Percentiles rank a stretch among this genome's conserved stretches.
phyloP scores from a whole-genome alignment of 1,284 basidiomycete species.

The Cutaneotrichosporon arboriforme region DNA sequence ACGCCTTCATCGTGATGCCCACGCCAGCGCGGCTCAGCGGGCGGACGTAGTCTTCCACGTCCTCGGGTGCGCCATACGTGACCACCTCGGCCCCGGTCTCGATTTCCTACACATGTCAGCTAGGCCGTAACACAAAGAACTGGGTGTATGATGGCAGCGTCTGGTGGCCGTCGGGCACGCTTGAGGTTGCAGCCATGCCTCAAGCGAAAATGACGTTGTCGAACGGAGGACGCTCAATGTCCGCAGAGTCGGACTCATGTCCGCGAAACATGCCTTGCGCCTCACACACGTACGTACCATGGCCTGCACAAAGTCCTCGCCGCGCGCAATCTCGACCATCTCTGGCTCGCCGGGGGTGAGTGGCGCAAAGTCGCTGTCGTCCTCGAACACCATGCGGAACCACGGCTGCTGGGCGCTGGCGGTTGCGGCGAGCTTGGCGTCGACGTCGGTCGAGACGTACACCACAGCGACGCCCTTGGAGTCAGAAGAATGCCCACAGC shows the following conservation, averaged over 20 bases:
- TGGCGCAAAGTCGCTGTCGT: conserved; percentile 48
- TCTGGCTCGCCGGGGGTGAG: conserved; percentile 30
- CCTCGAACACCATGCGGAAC: conserved; percentile 45
- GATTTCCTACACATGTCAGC: conserved; percentile 32
- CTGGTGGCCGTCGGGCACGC: no score
- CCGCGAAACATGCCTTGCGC: no score
- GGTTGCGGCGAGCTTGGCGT: conserved; percentile 23
- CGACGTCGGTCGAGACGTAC: conserved; percentile 47
- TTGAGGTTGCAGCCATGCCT: no score
- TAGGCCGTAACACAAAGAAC: no score
- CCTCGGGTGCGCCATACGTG: conserved; percentile 39
- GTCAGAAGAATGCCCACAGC: neutral
- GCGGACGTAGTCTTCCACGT: conserved; percentile 44
- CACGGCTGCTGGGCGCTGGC: conserved; percentile 41
- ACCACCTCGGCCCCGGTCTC: conserved; percentile 41
- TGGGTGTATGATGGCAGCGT: no score
- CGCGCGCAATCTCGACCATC: conserved; percentile 42
- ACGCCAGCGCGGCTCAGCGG: conserved; percentile 47
- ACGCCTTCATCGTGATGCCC: conserved; percentile 37
- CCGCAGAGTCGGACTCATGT: no score
- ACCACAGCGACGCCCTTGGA: conserved; percentile 33
- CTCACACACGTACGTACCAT: conserved; percentile 26
- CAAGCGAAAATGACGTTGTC: no score
- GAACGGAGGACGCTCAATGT: no score
- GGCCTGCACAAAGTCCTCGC: conserved; percentile 48